Evolutionary conservation across 179 eudicot species (phyloP).

Genomic region (Beta corolliflora): DNA sequence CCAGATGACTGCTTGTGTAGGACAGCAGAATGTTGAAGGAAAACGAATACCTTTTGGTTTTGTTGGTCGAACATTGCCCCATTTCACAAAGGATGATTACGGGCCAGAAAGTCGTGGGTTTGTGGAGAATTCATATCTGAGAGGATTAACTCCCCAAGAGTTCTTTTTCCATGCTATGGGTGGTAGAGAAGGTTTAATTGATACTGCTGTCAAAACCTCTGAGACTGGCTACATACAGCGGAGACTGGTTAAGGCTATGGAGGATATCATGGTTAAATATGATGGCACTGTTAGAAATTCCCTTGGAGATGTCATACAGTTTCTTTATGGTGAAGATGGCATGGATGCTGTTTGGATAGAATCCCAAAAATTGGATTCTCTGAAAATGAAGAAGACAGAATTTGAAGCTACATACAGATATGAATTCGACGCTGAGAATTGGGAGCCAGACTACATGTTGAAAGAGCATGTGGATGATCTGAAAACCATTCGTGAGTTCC

Average conservation of each 20-base stretch:
- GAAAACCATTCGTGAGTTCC: conserved; percentile 79
- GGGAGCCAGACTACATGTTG: conserved; percentile 92
- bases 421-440: conserved; percentile 78
- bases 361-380: conserved; percentile 83
- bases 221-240: conserved; percentile 99
- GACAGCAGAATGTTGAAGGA: conserved; percentile 99
- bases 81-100: conserved; percentile 95
- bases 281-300: conserved; percentile 98
- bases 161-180: conserved; percentile 99
- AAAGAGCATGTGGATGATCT: conserved; percentile 88
- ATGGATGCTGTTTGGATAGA: conserved; percentile 99
- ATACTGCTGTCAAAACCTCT: conserved; percentile 98
- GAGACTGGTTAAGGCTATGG: conserved; percentile 98
- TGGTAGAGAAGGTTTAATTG: conserved; percentile 99
- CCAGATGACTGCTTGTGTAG: conserved; percentile 99
- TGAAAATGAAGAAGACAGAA: conserved; percentile 74
- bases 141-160: conserved; percentile 98
- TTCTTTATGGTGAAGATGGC: conserved; percentile 98
- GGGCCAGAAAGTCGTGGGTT: conserved; percentile 99
- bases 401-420: conserved; percentile 61
- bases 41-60: conserved; percentile 98
- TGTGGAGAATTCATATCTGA: conserved; percentile 95
- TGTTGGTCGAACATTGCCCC: conserved; percentile 87
- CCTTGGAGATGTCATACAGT: conserved; percentile 96
- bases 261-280: conserved; percentile 99